These are phyloP conservation scores for Abelmoschus esculentus DNA, from an alignment of 345 rosid species.

Conservation along the genomic window DNA sequence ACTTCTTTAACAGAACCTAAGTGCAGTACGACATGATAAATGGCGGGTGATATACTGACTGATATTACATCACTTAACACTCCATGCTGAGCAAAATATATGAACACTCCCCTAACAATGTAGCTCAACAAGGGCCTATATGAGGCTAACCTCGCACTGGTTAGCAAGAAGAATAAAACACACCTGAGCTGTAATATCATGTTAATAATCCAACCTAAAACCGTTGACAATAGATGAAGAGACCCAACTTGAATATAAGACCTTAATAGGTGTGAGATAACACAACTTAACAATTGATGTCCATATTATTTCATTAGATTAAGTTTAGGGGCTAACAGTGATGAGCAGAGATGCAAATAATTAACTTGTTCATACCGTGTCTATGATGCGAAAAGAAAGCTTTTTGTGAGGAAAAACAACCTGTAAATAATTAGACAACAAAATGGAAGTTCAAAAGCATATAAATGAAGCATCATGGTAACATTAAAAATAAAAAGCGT, in stretches of 20 bases:
- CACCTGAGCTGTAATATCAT: neutral
- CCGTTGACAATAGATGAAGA: neutral
- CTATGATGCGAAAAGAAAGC: slow-evolving; percentile 89
- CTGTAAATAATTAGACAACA: slow-evolving; percentile 33
- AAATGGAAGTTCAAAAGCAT: slow-evolving; percentile 13
- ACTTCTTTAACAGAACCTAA: neutral
- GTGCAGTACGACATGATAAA: neutral
- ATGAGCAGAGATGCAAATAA: neutral
- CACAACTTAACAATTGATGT: neutral
- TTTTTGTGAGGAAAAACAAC: slow-evolving; percentile 93
- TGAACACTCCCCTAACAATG: neutral
- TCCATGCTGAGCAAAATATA: no score
- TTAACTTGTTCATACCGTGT: slow-evolving; percentile 57
- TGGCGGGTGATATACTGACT: neutral
- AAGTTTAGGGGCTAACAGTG: neutral
- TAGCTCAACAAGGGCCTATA: neutral
- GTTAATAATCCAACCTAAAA: neutral
- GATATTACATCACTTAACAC: neutral
- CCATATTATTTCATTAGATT: neutral
- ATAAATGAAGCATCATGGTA: slow-evolving; percentile 3
- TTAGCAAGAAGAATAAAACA: neutral
- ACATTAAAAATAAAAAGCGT: neutral
- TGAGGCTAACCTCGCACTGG: neutral
- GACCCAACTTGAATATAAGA: neutral
- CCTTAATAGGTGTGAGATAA: neutral